phyloP scores from a whole-genome alignment of 768 basidiomycete species.

The Kwoniella shandongensis region DNA sequence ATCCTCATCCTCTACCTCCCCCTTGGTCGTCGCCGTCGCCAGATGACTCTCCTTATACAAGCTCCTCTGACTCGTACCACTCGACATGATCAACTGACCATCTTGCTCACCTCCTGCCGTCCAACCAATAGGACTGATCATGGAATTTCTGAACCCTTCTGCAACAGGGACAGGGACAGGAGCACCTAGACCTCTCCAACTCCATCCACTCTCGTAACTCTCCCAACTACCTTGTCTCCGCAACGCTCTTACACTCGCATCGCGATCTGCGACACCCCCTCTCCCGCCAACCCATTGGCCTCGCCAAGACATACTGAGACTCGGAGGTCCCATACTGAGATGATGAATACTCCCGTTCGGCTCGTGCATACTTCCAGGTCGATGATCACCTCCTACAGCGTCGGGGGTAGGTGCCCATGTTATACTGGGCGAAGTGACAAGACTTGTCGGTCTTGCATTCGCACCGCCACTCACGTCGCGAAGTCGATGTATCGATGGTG shows the following conservation, averaged over 20 bases:
- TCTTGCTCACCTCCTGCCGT: not conserved
- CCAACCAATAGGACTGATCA: not conserved
- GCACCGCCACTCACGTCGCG: not conserved
- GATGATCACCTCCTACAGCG: not conserved
- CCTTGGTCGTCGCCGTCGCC: not conserved
- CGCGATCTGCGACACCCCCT: slow-evolving; percentile 60
- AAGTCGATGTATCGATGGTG: slow-evolving; percentile 8
- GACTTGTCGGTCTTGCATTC: not conserved
- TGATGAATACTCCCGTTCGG: slow-evolving; percentile 2
- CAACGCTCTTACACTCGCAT: slow-evolving; percentile 86
- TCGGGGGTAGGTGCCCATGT: slow-evolving; percentile 16
- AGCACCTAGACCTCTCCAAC: slow-evolving; percentile 30
- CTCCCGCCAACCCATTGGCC: slow-evolving; percentile 6
- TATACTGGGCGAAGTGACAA: slow-evolving; percentile 14
- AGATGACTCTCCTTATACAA: too few species aligned
- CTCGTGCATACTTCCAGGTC: not conserved
- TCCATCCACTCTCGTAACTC: slow-evolving; percentile 66
- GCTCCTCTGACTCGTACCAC: slow-evolving; percentile 1
- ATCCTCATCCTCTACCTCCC: not conserved
- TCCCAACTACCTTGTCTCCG: slow-evolving; percentile 89
- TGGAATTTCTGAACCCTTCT: not conserved
- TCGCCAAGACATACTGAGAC: slow-evolving; percentile 13
- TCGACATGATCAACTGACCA: not conserved
- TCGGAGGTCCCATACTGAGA: slow-evolving; percentile 4
- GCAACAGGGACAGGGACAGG: not conserved